A percentile compares a stretch with the other conserved stretches of the same genome.
These are phyloP conservation scores for Penicillium nordicum DNA, from an alignment of 2,329 filamentous ascomycete genomes.

Conservation along the genomic window DNA sequence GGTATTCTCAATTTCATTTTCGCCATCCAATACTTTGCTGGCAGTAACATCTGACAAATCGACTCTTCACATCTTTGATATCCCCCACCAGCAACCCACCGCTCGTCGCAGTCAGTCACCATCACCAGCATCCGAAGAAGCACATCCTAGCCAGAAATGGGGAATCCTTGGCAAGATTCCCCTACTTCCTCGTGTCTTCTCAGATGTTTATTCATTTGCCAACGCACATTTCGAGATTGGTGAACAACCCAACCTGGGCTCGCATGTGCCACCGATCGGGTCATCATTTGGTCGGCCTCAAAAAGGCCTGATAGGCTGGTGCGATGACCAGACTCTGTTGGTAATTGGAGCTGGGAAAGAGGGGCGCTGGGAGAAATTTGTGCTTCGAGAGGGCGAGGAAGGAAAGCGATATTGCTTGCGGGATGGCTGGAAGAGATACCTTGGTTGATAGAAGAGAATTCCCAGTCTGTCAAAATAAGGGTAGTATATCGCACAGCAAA, in stretches of 20 bases:
- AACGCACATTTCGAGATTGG: constrained; percentile 79
- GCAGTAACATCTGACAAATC: constrained; percentile 96
- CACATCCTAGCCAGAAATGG: constrained; percentile 67
- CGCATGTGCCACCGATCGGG: constrained; percentile 50
- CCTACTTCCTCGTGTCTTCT: constrained; percentile 80
- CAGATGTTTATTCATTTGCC: constrained; percentile 82
- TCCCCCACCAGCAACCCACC: constrained; percentile 51
- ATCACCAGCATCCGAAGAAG: constrained; percentile 40
- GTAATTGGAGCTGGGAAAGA: constrained; percentile 77
- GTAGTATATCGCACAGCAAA: background rate
- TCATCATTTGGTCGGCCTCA: constrained; percentile 58
- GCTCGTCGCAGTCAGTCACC: constrained; percentile 36
- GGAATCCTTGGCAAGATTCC: constrained; percentile 80
- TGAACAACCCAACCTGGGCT: constrained; percentile 57
- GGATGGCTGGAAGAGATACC: constrained; percentile 79
- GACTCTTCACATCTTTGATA: constrained; percentile 89
- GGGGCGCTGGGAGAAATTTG: constrained; percentile 84
- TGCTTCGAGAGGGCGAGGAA: constrained; percentile 64
- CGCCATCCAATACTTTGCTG: constrained; percentile 72
- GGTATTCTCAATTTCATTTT: constrained; percentile 85
- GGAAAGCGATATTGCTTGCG: constrained; percentile 64
- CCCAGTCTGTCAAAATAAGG: background rate
- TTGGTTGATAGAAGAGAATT: constrained; percentile 38
- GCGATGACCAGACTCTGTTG: constrained; percentile 67
- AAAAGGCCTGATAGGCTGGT: constrained; percentile 86